phyloP scores from a whole-genome alignment of 2,329 filamentous ascomycete genomes.

The Neophaeococcomyces aloes region DNA sequence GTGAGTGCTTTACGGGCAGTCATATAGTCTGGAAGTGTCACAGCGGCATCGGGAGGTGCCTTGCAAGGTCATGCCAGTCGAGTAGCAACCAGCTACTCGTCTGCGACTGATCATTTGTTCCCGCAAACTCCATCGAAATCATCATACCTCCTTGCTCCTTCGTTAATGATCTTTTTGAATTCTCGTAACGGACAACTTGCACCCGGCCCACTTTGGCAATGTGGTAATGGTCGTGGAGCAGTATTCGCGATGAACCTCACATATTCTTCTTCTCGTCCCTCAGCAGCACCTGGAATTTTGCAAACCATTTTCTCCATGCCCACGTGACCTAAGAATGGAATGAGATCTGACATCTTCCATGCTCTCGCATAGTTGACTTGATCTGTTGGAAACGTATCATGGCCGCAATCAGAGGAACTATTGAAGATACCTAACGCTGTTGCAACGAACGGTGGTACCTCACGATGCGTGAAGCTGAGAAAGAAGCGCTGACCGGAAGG shows the following conservation, averaged over 20 bases:
- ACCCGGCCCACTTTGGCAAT: conserved; percentile 47
- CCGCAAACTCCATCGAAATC: conserved; percentile 11
- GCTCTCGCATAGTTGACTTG: conserved; percentile 39
- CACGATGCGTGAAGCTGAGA: conserved; percentile 55
- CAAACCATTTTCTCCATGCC: conserved; percentile 55
- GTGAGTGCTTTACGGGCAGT: too few species aligned
- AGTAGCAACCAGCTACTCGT: too few species aligned
- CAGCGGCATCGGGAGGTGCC: too few species aligned
- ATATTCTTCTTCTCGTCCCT: conserved; percentile 21
- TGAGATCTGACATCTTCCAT: conserved; percentile 47
- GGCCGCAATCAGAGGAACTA: conserved; percentile 46
- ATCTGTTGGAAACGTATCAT: conserved; percentile 44
- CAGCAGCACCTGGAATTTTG: conserved; percentile 22
- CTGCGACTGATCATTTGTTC: not conserved
- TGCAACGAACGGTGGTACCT: conserved; percentile 53
- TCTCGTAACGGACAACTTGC: conserved; percentile 37
- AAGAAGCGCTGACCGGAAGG: conserved; percentile 46
- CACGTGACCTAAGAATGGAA: conserved; percentile 55
- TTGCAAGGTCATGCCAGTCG: too few species aligned
- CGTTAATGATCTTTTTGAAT: conserved; percentile 35
- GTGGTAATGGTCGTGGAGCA: conserved; percentile 49
- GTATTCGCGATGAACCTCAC: conserved; percentile 53
- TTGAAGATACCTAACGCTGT: conserved; percentile 53
- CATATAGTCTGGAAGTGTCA: too few species aligned
- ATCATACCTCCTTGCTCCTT: conserved; percentile 27